These are phyloP conservation scores for Quambalaria eucalypti DNA, from an alignment of 1,284 basidiomycete species.

Conservation along the genomic window DNA sequence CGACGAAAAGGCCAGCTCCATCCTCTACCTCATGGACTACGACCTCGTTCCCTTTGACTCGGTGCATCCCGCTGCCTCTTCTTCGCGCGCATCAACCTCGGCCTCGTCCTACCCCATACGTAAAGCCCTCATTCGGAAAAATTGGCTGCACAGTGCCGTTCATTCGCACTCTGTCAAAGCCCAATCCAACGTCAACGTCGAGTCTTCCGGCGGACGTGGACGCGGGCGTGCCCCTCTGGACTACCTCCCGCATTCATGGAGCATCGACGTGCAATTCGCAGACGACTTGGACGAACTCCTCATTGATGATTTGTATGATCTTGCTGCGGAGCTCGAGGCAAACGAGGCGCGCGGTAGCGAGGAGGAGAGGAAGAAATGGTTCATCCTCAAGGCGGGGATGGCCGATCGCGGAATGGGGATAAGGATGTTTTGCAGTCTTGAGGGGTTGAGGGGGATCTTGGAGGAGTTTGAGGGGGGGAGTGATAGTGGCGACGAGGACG, in stretches of 20 bases:
- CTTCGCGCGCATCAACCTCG: conserved; percentile 44
- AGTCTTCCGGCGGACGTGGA: no score
- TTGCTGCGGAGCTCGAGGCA: conserved; percentile 56
- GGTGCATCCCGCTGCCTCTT: background rate
- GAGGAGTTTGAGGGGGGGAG: conserved; percentile 66
- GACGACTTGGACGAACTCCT: conserved; percentile 94
- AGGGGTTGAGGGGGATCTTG: conserved; percentile 68
- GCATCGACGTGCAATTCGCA: conserved; percentile 77
- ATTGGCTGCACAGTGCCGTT: conserved; percentile 73
- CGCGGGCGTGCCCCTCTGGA: no score
- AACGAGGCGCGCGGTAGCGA: conserved; percentile 17
- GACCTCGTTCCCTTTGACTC: conserved; percentile 39
- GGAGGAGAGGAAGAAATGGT: conserved; percentile 36
- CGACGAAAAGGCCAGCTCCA: background rate
- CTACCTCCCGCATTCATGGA: conserved; percentile 61
- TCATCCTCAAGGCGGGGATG: conserved; percentile 84
- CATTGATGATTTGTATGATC: conserved; percentile 84
- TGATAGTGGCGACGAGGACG: conserved; percentile 46
- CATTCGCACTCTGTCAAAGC: conserved; percentile 38
- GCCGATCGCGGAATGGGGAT: conserved; percentile 93
- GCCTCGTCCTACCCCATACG: conserved; percentile 68
- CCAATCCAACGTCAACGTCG: conserved; percentile 16
- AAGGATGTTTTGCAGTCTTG: conserved; percentile 72
- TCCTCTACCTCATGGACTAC: conserved; percentile 39
- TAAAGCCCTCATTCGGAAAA: conserved; percentile 88